Evolutionary conservation across 2,329 filamentous ascomycete species (phyloP).

Genomic region (Sphaerulina populicola): DNA sequence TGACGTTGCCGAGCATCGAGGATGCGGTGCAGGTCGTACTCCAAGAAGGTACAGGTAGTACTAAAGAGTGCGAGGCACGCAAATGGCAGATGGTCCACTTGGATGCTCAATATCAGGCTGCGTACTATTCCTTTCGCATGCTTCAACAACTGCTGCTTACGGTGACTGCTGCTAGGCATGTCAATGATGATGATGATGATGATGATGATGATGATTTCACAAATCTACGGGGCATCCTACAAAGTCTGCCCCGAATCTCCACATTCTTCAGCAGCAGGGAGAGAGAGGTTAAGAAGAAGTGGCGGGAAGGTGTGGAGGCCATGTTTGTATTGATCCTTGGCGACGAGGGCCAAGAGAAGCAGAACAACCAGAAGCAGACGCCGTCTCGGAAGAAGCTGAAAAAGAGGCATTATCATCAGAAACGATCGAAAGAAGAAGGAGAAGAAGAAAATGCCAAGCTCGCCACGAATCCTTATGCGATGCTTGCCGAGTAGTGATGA

Average conservation of each 20-base stretch:
- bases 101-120: conserved; percentile 36
- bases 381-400: conserved; percentile 42
- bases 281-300: no score
- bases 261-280: conserved; percentile 18
- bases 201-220: conserved; percentile 40
- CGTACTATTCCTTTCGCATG: conserved; percentile 39
- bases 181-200: no score
- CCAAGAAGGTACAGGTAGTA: no score
- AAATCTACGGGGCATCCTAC: conserved; percentile 8
- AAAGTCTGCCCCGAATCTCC: conserved; percentile 19
- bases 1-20: conserved; percentile 16
- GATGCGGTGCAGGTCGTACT: conserved; percentile 25
- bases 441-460: neutral
- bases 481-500: conserved; percentile 11
- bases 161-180: conserved; percentile 13
- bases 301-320: conserved; percentile 4
- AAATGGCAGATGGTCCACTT: conserved; percentile 36
- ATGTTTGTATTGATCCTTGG: conserved; percentile 7
- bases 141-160: conserved; percentile 34
- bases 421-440: conserved; percentile 41
- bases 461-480: conserved; percentile 17
- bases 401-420: conserved; percentile 53
- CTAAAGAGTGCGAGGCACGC: conserved; percentile 22
- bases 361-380: conserved; percentile 52
- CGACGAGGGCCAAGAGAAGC: neutral